These are phyloP conservation scores for Aspergillus affinis DNA, from an alignment of 495 filamentous ascomycete species.

Conservation along the genomic window DNA sequence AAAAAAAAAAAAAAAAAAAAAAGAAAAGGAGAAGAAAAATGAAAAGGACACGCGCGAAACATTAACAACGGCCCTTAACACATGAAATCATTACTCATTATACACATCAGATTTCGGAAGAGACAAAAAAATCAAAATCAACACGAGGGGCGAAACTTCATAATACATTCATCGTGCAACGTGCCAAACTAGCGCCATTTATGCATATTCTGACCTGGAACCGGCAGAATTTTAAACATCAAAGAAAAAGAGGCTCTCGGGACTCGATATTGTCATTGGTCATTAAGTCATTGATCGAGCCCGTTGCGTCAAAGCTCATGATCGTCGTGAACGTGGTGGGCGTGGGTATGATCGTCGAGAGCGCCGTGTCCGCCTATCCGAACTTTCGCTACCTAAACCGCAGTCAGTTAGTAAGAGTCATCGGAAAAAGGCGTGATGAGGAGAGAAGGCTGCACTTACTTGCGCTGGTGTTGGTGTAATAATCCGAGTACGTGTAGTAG, in stretches of 20 bases:
- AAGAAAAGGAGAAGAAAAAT: slow-evolving; percentile 16
- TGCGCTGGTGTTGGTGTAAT: slow-evolving; percentile 43
- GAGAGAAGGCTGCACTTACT: slow-evolving; percentile 35
- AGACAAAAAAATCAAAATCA: slow-evolving; percentile 6
- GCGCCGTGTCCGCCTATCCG: slow-evolving; percentile 49
- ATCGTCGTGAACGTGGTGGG: slow-evolving; percentile 35
- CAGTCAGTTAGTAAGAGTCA: slow-evolving; percentile 20
- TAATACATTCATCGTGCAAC: slow-evolving; percentile 12
- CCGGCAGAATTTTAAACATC: slow-evolving; percentile 7
- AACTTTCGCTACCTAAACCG: slow-evolving; percentile 47
- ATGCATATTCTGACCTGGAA: slow-evolving; percentile 21
- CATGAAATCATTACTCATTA: slow-evolving; percentile 28
- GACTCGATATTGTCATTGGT: neutral
- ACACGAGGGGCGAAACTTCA: slow-evolving; percentile 2
- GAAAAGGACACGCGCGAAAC: slow-evolving; percentile 12
- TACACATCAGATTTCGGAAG: slow-evolving; percentile 24
- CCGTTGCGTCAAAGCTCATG: slow-evolving; percentile 5
- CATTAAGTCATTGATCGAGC: slow-evolving; percentile 11
- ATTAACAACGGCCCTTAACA: slow-evolving; percentile 16
- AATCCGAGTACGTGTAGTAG: slow-evolving; percentile 46
- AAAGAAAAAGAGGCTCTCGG: slow-evolving; percentile 4
- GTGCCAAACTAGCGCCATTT: slow-evolving; percentile 26
- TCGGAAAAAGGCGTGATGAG: neutral
- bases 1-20: slow-evolving; percentile 15
- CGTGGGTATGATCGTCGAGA: slow-evolving; percentile 45